Evolutionary conservation across 768 basidiomycete species (phyloP).

Genomic region (Leccinum variicolor): DNA sequence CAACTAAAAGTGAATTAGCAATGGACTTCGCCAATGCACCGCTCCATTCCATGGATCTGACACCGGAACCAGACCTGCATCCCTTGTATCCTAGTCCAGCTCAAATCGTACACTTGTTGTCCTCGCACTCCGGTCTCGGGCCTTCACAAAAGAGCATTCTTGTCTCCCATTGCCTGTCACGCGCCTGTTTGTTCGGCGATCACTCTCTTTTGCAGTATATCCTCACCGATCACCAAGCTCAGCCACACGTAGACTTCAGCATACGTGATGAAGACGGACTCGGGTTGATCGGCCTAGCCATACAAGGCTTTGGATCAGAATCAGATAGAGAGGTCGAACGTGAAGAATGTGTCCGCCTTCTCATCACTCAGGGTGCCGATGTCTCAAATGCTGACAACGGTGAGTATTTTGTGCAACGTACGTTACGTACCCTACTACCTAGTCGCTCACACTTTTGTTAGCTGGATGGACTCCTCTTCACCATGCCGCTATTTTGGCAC

Average conservation of each 20-base stretch:
- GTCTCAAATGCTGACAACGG: constrained; percentile 59
- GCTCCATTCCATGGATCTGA: constrained; percentile 47
- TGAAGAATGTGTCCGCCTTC: constrained; percentile 82
- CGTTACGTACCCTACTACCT: not conserved
- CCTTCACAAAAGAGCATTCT: constrained; percentile 67
- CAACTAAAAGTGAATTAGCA: not conserved
- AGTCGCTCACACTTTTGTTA: constrained; percentile 30
- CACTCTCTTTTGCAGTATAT: constrained; percentile 68
- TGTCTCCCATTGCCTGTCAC: constrained; percentile 68
- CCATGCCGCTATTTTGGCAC: constrained; percentile 83
- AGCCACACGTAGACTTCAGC: constrained; percentile 62
- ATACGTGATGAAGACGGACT: constrained; percentile 84
- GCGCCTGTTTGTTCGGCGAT: constrained; percentile 79
- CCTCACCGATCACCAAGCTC: constrained; percentile 63
- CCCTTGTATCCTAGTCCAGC: constrained; percentile 71
- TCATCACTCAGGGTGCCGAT: constrained; percentile 77
- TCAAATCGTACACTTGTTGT: constrained; percentile 61
- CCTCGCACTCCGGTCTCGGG: constrained; percentile 62
- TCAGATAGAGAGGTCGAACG: constrained; percentile 83
- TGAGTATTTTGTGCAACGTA: constrained; percentile 29
- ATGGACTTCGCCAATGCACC: constrained; percentile 31
- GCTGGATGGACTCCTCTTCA: constrained; percentile 96
- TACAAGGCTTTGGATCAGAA: constrained; percentile 81
- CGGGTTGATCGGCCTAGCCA: constrained; percentile 70
- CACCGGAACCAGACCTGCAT: constrained; percentile 76